Base-by-base conservation (phyloP, 768 basidiomycete genomes). In the Saitozyma podzolica region DNA sequence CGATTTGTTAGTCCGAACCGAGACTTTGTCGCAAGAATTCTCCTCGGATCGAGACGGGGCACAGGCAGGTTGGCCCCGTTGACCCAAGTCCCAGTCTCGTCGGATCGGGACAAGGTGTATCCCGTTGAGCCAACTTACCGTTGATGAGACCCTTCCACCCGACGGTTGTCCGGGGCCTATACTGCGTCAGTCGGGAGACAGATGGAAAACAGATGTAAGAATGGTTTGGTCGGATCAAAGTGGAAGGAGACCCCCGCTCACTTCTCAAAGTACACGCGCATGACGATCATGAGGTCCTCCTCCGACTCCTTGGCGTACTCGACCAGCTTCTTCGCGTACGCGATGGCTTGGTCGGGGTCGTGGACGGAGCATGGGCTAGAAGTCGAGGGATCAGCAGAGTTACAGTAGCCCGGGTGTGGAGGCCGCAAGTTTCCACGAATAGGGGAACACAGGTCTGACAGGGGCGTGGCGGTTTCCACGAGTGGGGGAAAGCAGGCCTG, bases 101-200 rank as follows among this genome's bases (percentile, higher is more conserved):
- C 29, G 29, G 5, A 29, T n/a, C 29, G 29, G 5, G 29, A 29
- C 29, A 29, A 29, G 29, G 29, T 29, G 29, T 29, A 29, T 5
- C 29, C 29, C 11, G 19, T 60, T 39, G 37, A 14, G 47, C 29
- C 29, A 29, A 29, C 76, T 49, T 10, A 81, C 81, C 93, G 76
- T 97, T 98, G 81, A 98, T 97, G 65, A 98, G 86, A 43, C 95
- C 95, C 80, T 99, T 99, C 95, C 95, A 99, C 37, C 96, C 96
- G 53, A 98, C 89, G 0, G 95, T 97, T 8, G 95, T 98, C 40
- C 95, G 65, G 0, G 82, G 82, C 73, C 80, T 77, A 29, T 29
- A 29, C 29, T 29, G 2, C 29, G 29, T 29, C 29, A 29, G 29
- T 29, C 29, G 29, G 29, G 29, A 29, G 29, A 29, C 29, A 29